Evolutionary conservation across 176 grass and related monocot species (phyloP), one percentile per base, ranked within the genome.

Genomic region (Aechmea fasciata): DNA sequence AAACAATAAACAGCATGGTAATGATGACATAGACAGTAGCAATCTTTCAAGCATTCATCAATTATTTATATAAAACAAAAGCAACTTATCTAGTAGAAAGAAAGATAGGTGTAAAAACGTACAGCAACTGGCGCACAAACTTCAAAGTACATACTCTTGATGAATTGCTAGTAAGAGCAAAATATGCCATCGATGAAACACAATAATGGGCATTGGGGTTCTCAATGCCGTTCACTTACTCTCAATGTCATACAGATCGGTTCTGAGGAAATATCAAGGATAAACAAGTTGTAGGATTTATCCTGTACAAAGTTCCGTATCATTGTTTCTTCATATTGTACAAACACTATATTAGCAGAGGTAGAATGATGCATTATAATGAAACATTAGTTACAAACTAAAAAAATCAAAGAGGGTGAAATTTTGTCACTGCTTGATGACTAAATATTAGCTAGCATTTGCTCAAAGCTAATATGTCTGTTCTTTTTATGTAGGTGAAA

Each of bases 231-330:
- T 70, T 84, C 76, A 84, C 48, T 84, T 84, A 65, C 82, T 84
- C 54, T 84, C 76, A 11, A 74, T 70, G 49, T 84, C 76, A 65
- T 84, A 84, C 52, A 84, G 69, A 63, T 84, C 75, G 51, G 71
- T 73, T 79, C 82, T 84, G 28, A 33, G 33, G 53, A 64, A 63
- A 79, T 69, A 74, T 84, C 55, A 84, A 75, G 82, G 82, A 75
- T 29, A 83, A 68, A 41, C 73, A 66, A 20, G 15, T 59, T 18
- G 19, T 18, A 59, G 54, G 3, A 48, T 59, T 59, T 59, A 59
- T 59, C 54, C 54, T 17, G 14, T 59, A 59, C 14, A 59, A 17
- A 17, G 54, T 59, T 20, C 54, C 54, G 1, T 9, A 41, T n/a
- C 14, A 59, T 59, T 17, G 54, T 41, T 41, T 41, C 54, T 59